phyloP scores from a whole-genome alignment of 768 basidiomycete species.

The Russula vinacea region DNA sequence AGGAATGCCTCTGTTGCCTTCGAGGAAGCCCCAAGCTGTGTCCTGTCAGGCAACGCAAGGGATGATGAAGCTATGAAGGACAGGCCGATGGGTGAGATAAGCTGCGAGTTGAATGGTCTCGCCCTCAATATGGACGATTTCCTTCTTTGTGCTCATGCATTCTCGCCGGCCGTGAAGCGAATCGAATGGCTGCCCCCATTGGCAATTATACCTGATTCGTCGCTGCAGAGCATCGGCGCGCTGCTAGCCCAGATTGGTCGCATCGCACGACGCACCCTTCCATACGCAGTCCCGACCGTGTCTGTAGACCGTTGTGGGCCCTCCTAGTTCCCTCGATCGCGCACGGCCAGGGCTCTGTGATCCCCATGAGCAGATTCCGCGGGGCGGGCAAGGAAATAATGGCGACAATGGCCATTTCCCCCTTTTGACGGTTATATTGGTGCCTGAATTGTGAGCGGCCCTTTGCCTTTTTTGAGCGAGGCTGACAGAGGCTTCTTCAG shows the following conservation, averaged over 20 bases:
- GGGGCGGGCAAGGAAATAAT: constrained; percentile 4
- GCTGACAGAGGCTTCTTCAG: not conserved
- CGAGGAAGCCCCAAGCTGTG: not conserved
- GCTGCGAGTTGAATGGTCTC: not conserved
- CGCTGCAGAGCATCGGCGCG: constrained; percentile 12
- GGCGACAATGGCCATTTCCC: not conserved
- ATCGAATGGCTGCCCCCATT: not conserved
- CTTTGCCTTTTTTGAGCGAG: constrained; percentile 12
- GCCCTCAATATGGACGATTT: constrained; percentile 5
- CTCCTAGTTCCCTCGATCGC: not conserved
- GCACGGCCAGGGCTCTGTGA: not conserved
- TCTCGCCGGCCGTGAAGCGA: constrained; percentile 4
- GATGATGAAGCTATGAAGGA: not conserved
- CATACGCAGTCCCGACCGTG: not conserved
- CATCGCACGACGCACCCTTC: not conserved
- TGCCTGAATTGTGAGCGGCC: constrained; percentile 15
- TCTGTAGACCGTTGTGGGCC: not conserved
- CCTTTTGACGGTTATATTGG: not conserved
- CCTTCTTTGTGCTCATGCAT: constrained; percentile 11
- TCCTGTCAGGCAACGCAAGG: not conserved
- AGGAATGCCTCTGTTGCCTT: not conserved
- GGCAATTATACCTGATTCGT: constrained; percentile 25
- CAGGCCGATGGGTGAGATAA: constrained; percentile 14
- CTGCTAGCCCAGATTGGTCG: constrained; percentile 19
- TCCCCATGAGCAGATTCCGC: not conserved